Evolutionary conservation across 805 yeast genomes (phyloP).

Genomic region (Metahyphopichia silvanorum): DNA sequence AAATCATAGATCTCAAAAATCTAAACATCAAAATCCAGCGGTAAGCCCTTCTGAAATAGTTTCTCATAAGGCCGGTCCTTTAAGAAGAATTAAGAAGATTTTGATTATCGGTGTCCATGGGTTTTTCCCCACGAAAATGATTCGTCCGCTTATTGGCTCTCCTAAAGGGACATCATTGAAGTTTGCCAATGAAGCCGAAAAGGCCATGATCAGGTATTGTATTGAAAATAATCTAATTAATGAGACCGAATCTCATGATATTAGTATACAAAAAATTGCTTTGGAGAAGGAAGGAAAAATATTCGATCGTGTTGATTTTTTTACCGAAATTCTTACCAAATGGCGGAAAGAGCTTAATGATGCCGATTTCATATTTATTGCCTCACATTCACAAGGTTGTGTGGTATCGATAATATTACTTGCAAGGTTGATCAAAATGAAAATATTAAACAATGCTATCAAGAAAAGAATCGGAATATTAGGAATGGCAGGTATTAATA

Average conservation of each 20-base stretch:
- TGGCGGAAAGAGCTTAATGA: conserved; percentile 57
- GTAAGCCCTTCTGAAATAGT: conserved; percentile 16
- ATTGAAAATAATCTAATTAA: conserved; percentile 35
- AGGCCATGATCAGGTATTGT: conserved; percentile 64
- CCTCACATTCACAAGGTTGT: conserved; percentile 94
- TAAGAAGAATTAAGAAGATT: conserved; percentile 48
- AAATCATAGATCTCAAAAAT: conserved; percentile 18
- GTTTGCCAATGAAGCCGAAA: conserved; percentile 88
- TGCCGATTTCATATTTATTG: conserved; percentile 87
- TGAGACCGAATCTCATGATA: conserved; percentile 27
- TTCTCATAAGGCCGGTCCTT: conserved; percentile 24
- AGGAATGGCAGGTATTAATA: conserved; percentile 94
- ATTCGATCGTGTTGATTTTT: conserved; percentile 78
- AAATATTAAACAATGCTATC: conserved; percentile 34
- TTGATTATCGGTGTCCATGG: conserved; percentile 94
- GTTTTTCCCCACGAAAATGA: conserved; percentile 83
- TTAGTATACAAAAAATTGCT: conserved; percentile 82
- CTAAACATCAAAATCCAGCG: neutral
- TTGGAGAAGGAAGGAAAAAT: conserved; percentile 92
- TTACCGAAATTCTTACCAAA: conserved; percentile 65
- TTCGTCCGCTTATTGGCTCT: conserved; percentile 86
- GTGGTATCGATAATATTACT: conserved; percentile 83
- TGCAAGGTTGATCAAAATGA: conserved; percentile 67
- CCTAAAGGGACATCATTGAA: conserved; percentile 95
- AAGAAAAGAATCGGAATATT: conserved; percentile 61